Conservation (phyloP, 2,329 filamentous ascomycete species). For the Exserohilum rostratum region DNA sequence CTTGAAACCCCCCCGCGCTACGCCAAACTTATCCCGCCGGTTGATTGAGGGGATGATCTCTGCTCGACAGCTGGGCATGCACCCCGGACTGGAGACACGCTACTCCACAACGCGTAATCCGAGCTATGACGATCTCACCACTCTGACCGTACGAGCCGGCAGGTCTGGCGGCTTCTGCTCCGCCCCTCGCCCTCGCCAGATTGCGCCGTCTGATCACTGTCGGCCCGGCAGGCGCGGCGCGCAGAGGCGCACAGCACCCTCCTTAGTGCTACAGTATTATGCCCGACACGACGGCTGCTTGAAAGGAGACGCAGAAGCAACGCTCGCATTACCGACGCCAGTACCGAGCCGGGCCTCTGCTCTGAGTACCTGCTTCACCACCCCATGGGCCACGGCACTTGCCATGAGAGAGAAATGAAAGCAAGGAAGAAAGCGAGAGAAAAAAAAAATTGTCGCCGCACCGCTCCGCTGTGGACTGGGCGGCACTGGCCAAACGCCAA, state of each 20-base stretch:
- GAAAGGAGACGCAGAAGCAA: not conserved
- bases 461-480: slow-evolving; percentile 11
- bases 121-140: slow-evolving; percentile 22
- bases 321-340: no score
- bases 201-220: slow-evolving; percentile 15
- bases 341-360: no score
- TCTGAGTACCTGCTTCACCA: slow-evolving; percentile 1
- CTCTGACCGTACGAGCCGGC: slow-evolving; percentile 21
- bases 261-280: not conserved
- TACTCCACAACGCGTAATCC: slow-evolving; percentile 27
- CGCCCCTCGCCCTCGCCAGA: slow-evolving; percentile 4
- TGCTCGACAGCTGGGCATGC: slow-evolving; percentile 20
- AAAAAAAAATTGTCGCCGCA: slow-evolving; percentile 8
- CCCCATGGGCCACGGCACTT: slow-evolving; percentile 9
- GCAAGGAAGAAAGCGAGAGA: no score
- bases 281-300: not conserved
- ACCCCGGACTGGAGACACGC: slow-evolving; percentile 33
- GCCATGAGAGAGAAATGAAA: not conserved
- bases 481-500: slow-evolving; percentile 18
- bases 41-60: slow-evolving; percentile 9
- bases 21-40: slow-evolving; percentile 6
- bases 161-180: slow-evolving; percentile 18
- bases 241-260: not conserved
- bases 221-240: slow-evolving; percentile 12
- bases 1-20: not conserved